These are phyloP conservation scores for Glebionis coronaria DNA, from an alignment of 129 eudicot species.

Conservation along the genomic window DNA sequence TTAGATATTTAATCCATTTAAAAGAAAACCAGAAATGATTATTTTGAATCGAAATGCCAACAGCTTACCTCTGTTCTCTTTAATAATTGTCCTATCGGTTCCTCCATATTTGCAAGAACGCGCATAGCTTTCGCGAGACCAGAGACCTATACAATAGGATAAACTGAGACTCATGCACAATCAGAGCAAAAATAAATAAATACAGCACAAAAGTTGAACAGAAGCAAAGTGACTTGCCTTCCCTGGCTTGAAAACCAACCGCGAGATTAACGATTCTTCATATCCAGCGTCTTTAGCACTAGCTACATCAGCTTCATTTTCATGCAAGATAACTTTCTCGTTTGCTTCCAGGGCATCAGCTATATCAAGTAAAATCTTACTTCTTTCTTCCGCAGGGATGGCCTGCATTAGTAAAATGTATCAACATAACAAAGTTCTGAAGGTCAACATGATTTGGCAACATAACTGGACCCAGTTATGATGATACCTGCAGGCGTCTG, in stretches of 20 bases:
- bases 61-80: constrained; percentile 78
- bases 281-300: constrained; percentile 72
- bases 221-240: constrained; percentile 51
- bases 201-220: background rate
- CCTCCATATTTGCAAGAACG: constrained; percentile 91
- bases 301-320: constrained; percentile 79
- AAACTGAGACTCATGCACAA: background rate
- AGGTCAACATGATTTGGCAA: background rate
- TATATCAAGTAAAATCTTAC: constrained; percentile 64
- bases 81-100: constrained; percentile 79
- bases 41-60: background rate
- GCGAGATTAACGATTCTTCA: constrained; percentile 65
- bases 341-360: constrained; percentile 89
- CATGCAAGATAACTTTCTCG: constrained; percentile 57
- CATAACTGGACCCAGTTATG: background rate
- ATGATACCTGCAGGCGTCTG: constrained; percentile 74
- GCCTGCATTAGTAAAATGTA: constrained; percentile 48
- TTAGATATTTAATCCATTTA: background rate
- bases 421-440: background rate
- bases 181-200: background rate
- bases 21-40: background rate
- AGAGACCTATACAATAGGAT: constrained; percentile 38
- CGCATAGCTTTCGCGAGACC: constrained; percentile 88
- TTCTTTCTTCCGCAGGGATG: constrained; percentile 68
- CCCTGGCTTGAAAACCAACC: constrained; percentile 77